Conservation (phyloP, 306 rosid species). For the Cucurbita pepo region DNA sequence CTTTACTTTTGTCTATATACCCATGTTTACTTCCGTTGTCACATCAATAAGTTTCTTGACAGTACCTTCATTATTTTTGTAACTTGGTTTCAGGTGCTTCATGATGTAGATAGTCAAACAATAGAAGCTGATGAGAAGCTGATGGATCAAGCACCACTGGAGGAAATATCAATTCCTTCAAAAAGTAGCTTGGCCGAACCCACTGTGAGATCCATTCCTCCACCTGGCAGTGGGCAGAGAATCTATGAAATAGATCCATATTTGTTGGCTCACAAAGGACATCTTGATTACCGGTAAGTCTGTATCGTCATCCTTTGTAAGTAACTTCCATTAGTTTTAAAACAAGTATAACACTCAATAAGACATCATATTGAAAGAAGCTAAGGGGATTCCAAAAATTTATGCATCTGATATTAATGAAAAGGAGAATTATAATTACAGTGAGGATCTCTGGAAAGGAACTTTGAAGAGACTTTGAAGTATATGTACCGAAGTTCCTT, state of each 20-base stretch:
- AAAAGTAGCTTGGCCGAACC: slow-evolving; percentile 15
- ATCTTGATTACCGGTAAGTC: slow-evolving; percentile 86
- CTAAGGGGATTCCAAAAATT: not conserved
- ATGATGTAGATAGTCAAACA: slow-evolving; percentile 26
- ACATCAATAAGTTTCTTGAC: not conserved
- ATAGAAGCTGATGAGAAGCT: slow-evolving; percentile 25
- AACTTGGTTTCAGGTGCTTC: slow-evolving; percentile 19
- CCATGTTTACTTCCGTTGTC: not conserved
- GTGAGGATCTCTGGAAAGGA: not conserved
- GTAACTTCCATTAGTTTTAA: not conserved
- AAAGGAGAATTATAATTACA: not conserved
- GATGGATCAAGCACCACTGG: slow-evolving; percentile 20
- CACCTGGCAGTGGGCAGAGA: slow-evolving; percentile 67
- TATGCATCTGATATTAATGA: not conserved
- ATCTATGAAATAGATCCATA: slow-evolving; percentile 71
- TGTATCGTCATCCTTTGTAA: not conserved
- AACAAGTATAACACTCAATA: not conserved
- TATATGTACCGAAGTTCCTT: not conserved
- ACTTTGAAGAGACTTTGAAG: not conserved
- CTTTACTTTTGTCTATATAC: not conserved
- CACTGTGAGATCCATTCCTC: slow-evolving; percentile 33
- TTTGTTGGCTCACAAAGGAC: slow-evolving; percentile 31
- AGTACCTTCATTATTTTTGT: not conserved
- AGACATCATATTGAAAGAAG: not conserved
- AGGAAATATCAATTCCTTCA: slow-evolving; percentile 23